Percentiles rank a stretch among this genome's conserved stretches.
Conservation (phyloP, 805 yeast species). For the Priceomyces haplophilus region DNA sequence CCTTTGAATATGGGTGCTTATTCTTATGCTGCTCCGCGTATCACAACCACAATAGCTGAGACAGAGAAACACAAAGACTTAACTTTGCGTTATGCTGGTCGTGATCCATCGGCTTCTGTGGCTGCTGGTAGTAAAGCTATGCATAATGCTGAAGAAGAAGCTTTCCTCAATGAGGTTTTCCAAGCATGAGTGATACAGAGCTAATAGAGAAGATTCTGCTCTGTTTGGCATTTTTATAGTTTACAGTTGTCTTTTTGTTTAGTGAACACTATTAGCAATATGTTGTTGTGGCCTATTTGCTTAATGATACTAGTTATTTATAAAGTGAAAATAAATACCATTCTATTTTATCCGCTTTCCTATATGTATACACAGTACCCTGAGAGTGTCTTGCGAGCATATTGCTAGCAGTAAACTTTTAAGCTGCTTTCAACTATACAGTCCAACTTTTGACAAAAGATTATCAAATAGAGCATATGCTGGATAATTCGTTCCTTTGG, state of each 20-base stretch:
- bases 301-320: not conserved
- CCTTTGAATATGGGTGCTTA: constrained; percentile 96
- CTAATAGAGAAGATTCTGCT: not conserved
- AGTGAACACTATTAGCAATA: not conserved
- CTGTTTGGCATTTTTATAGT: not conserved
- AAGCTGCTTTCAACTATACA: too few relatives aligned
- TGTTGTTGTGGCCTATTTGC: not conserved
- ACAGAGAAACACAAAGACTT: constrained; percentile 62
- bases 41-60: constrained; percentile 71
- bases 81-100: constrained; percentile 83
- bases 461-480: not conserved
- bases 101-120: constrained; percentile 97
- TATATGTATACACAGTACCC: too few relatives aligned
- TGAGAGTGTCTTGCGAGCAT: too few relatives aligned
- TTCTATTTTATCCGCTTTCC: not conserved
- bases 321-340: not conserved
- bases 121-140: constrained; percentile 94
- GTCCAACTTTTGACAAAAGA: too few relatives aligned
- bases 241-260: not conserved
- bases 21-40: constrained; percentile 78
- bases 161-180: constrained; percentile 79
- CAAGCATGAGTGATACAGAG: constrained; percentile 9
- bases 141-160: constrained; percentile 86
- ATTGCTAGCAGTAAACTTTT: too few relatives aligned
- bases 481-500: constrained; percentile 20